Evolutionary conservation across 2,329 filamentous ascomycete genomes (phyloP).

Genomic region (Dactylellina sp.): DNA sequence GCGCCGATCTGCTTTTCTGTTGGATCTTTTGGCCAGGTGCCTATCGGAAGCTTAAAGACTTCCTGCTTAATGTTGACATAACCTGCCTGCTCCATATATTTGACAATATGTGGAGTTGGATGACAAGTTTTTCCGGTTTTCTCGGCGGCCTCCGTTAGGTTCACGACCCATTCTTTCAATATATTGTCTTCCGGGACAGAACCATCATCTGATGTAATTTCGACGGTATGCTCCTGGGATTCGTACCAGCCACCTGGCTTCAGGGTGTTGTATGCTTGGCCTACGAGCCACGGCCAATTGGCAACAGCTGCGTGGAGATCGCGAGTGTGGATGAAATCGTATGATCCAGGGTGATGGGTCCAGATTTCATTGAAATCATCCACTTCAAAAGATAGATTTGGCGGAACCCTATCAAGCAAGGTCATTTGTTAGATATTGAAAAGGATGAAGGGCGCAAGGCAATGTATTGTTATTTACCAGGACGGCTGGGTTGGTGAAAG

Average conservation of each 20-base stretch:
- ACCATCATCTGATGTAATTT: conserved; percentile 57
- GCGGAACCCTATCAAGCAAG: conserved; percentile 43
- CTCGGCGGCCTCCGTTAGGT: conserved; percentile 29
- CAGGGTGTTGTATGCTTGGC: conserved; percentile 64
- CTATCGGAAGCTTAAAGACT: conserved; percentile 61
- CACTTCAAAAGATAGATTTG: conserved; percentile 59
- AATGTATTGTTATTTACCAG: conserved; percentile 38
- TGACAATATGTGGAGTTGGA: conserved; percentile 59
- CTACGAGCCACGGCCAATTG: conserved; percentile 70
- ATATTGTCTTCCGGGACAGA: conserved; percentile 47
- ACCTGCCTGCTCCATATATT: conserved; percentile 61
- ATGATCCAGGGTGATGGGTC: conserved; percentile 56
- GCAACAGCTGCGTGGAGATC: conserved; percentile 71
- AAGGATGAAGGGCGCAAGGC: neutral
- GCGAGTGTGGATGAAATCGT: conserved; percentile 59
- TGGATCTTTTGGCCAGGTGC: conserved; percentile 65
- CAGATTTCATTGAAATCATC: conserved; percentile 59
- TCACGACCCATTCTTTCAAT: conserved; percentile 41
- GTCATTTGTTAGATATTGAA: conserved; percentile 2
- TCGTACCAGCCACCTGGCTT: conserved; percentile 69
- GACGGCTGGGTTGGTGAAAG: conserved; percentile 62
- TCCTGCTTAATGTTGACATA: conserved; percentile 62
- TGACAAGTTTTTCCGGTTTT: conserved; percentile 35
- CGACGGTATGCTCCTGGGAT: conserved; percentile 58
- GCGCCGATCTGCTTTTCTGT: conserved; percentile 68